Percentiles rank a stretch among this genome's conserved stretches.
These are phyloP conservation scores for Lentinula lateritia DNA, from an alignment of 768 basidiomycete species.

Conservation along the genomic window DNA sequence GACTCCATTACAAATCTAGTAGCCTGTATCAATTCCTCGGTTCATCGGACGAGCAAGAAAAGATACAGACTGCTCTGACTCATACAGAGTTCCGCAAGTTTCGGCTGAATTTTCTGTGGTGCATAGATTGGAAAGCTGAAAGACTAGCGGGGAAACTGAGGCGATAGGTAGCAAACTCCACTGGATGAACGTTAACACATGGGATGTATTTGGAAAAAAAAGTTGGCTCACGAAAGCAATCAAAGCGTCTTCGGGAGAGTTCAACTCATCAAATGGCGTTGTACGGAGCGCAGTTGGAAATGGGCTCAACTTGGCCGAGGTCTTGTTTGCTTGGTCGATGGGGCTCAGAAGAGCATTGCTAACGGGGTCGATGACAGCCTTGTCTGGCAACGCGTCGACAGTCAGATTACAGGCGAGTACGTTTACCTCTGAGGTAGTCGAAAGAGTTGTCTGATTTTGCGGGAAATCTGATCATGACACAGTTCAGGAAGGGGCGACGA, in stretches of 20 bases:
- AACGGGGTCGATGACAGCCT: not conserved
- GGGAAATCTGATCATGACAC: not conserved
- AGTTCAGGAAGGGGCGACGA: not conserved
- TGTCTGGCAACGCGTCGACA: not conserved
- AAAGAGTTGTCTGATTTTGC: not conserved
- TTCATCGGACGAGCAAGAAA: not conserved
- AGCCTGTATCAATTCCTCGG: not conserved
- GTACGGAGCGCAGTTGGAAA: not conserved
- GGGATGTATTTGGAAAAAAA: not conserved
- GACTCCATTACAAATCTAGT: constrained; percentile 5
- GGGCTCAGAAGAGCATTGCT: not conserved
- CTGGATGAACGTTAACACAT: not conserved
- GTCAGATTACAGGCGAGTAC: constrained; percentile 3
- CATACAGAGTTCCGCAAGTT: not conserved
- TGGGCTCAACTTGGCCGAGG: not conserved
- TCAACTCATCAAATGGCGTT: not conserved
- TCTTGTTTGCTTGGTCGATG: not conserved
- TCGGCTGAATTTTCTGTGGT: not conserved
- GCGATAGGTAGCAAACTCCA: not conserved
- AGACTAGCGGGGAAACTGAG: not conserved
- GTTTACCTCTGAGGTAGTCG: not conserved
- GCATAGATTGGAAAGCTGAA: not conserved
- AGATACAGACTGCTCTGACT: constrained; percentile 2
- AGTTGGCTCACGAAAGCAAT: not conserved
- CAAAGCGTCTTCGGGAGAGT: not conserved